phyloP scores from a whole-genome alignment of 2,329 filamentous ascomycete genomes.

The Neophaeococcomyces aloes region DNA sequence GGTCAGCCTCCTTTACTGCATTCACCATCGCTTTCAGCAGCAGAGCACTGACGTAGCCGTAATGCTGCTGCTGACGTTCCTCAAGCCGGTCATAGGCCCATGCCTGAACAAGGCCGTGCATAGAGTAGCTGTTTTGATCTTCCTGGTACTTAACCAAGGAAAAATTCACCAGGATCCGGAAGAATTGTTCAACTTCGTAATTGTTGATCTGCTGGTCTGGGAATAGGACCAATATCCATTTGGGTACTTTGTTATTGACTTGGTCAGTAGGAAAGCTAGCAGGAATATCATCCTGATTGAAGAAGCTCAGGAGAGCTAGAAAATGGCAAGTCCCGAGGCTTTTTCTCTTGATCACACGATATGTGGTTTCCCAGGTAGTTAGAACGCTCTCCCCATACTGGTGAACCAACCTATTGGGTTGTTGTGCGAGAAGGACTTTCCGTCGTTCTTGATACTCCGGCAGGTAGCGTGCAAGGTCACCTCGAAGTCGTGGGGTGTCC shows the following conservation, averaged over 20 bases:
- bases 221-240: slow-evolving; percentile 2
- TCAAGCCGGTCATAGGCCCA: neutral
- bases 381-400: slow-evolving; percentile 20
- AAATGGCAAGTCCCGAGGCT: slow-evolving; percentile 22
- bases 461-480: slow-evolving; percentile 1
- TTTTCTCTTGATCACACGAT: slow-evolving; percentile 23
- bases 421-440: neutral
- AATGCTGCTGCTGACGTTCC: slow-evolving; percentile 12
- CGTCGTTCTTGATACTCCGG: neutral
- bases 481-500: neutral
- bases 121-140: neutral
- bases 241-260: neutral
- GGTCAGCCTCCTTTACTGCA: neutral
- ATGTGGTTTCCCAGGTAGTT: slow-evolving; percentile 27
- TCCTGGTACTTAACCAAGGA: neutral
- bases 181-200: slow-evolving; percentile 18
- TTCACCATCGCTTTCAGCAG: slow-evolving; percentile 15
- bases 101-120: neutral
- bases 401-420: neutral
- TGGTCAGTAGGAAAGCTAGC: slow-evolving; percentile 14
- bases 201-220: slow-evolving; percentile 17
- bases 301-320: slow-evolving; percentile 24
- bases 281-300: slow-evolving; percentile 24
- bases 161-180: slow-evolving; percentile 14
- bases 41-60: slow-evolving; percentile 13